Evolutionary conservation across 345 rosid species (phyloP).

Genomic region (Ailanthus altissimus): DNA sequence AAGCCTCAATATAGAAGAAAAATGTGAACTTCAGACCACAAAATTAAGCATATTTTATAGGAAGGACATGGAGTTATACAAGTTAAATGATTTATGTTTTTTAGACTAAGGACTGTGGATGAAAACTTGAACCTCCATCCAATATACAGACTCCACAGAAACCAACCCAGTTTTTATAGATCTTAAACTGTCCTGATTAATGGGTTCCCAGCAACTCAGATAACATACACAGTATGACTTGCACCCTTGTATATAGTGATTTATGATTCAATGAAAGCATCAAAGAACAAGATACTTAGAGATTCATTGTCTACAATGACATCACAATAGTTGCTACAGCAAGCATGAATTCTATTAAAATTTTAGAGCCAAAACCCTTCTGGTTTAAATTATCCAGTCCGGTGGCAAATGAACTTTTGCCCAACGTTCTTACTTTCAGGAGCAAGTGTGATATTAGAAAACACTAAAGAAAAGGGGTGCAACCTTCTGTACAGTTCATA

Average conservation of each 20-base stretch:
- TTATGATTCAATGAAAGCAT: neutral
- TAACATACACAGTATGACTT: neutral
- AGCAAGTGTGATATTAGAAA: neutral
- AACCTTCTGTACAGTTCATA: neutral
- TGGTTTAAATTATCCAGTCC: neutral
- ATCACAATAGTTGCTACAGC: neutral
- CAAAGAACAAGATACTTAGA: neutral
- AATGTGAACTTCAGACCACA: neutral
- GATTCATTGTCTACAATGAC: neutral
- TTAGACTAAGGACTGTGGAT: neutral
- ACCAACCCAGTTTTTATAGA: neutral
- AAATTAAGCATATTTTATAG: neutral
- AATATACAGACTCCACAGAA: neutral
- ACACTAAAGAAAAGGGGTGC: neutral
- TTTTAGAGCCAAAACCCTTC: neutral
- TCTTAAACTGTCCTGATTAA: neutral
- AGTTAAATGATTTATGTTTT: neutral
- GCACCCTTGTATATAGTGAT: neutral
- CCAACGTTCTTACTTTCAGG: neutral
- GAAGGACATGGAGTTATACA: neutral
- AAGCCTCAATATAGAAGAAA: neutral
- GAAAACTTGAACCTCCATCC: neutral
- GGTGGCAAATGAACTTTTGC: neutral
- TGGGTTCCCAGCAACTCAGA: neutral
- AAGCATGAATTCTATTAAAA: neutral